Evolutionary conservation across 73 alveolate species (phyloP).

Genomic region (Symbiodinium natans): DNA sequence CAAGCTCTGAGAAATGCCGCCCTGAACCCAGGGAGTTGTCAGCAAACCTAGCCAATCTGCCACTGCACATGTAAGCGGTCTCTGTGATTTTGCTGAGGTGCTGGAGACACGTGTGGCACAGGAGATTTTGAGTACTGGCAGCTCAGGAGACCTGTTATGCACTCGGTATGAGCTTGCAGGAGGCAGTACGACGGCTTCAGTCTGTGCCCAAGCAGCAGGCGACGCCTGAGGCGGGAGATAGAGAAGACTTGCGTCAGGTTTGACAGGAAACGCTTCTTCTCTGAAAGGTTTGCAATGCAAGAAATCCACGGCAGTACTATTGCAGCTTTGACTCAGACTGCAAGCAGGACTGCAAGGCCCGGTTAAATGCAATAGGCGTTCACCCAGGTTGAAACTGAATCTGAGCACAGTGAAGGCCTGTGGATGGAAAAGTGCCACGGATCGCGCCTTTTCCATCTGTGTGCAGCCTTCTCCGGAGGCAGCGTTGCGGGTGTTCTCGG

Average conservation of each 20-base stretch:
- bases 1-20: not conserved
- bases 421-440: slow-evolving; percentile 86
- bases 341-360: slow-evolving; percentile 80
- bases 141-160: too few relatives aligned
- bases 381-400: not conserved
- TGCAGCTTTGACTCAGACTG: slow-evolving; percentile 91
- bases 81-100: not conserved
- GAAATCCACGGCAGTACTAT: slow-evolving; percentile 71
- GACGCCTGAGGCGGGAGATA: slow-evolving; percentile 54
- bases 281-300: slow-evolving; percentile 79
- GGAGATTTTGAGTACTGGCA: slow-evolving; percentile 1
- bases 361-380: not conserved
- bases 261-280: not conserved
- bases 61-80: too few relatives aligned
- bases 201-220: slow-evolving; percentile 81
- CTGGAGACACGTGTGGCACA: not conserved
- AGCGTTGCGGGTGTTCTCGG: too few relatives aligned
- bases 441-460: slow-evolving; percentile 62
- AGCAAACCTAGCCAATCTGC: too few relatives aligned
- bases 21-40: not conserved
- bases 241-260: not conserved
- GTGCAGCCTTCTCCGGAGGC: slow-evolving; percentile 91
- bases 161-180: too few relatives aligned
- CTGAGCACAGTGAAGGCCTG: slow-evolving; percentile 38
- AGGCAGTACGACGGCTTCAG: slow-evolving; percentile 62